Evolutionary conservation across 1,139 yeast species (phyloP).

Genomic region (Yamadazyma taylorii): DNA sequence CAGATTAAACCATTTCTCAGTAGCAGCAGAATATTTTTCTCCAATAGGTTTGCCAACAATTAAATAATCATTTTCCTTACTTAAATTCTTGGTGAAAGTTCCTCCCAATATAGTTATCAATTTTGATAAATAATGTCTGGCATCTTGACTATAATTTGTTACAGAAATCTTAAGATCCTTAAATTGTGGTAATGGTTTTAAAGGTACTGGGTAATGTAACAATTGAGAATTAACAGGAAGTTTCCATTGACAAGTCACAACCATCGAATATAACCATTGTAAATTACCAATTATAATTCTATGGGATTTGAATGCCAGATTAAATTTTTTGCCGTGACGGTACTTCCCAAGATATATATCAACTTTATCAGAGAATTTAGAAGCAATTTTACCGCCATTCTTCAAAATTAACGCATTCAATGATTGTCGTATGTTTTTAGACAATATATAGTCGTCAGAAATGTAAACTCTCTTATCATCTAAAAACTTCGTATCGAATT

Average conservation of each 20-base stretch:
- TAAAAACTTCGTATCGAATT: slow-evolving; percentile 19
- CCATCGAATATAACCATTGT: slow-evolving; percentile 72
- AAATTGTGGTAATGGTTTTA: slow-evolving; percentile 52
- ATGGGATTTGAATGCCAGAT: slow-evolving; percentile 23
- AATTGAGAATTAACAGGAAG: slow-evolving; percentile 56
- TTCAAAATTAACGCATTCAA: slow-evolving; percentile 27
- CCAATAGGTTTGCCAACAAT: slow-evolving; percentile 72
- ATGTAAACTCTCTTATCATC: slow-evolving; percentile 29
- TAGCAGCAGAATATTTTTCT: slow-evolving; percentile 72
- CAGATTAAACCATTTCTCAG: slow-evolving; percentile 49
- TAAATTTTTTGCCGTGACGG: slow-evolving; percentile 54
- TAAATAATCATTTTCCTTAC: slow-evolving; percentile 67
- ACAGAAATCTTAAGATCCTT: slow-evolving; percentile 56
- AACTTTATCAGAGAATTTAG: slow-evolving; percentile 27
- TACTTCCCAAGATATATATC: slow-evolving; percentile 69
- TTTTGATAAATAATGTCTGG: slow-evolving; percentile 66
- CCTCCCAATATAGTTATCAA: slow-evolving; percentile 78
- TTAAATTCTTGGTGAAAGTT: slow-evolving; percentile 66
- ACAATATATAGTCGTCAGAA: slow-evolving; percentile 33
- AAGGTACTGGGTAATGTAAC: slow-evolving; percentile 72
- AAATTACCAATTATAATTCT: slow-evolving; percentile 59
- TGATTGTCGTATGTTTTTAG: slow-evolving; percentile 29
- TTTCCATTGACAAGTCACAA: slow-evolving; percentile 55
- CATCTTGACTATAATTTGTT: slow-evolving; percentile 84
- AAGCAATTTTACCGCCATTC: slow-evolving; percentile 32